phyloP scores from a whole-genome alignment of 345 rosid genomes.

The Barbarea vulgaris region DNA sequence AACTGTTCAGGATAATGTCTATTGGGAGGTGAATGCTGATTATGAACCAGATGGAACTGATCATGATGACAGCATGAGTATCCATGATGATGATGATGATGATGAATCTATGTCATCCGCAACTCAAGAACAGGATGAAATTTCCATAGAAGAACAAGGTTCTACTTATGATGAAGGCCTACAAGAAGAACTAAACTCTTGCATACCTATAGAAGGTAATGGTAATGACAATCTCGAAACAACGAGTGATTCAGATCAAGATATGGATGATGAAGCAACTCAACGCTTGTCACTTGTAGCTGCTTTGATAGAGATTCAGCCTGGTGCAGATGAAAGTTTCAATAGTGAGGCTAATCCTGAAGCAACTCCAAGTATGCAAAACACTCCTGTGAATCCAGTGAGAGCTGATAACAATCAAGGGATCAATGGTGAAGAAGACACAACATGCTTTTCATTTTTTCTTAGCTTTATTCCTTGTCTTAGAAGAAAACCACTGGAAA shows the following conservation, averaged over 20 bases:
- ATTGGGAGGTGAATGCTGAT: neutral
- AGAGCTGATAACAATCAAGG: neutral
- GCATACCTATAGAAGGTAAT: neutral
- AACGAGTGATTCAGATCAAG: neutral
- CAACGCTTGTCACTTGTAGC: neutral
- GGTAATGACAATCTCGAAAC: neutral
- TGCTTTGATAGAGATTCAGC: neutral
- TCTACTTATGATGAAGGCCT: neutral
- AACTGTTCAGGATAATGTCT: conserved; percentile 9
- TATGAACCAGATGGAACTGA: neutral
- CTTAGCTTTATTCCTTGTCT: neutral
- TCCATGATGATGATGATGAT: neutral
- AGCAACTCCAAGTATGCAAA: neutral
- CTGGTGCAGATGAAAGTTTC: neutral
- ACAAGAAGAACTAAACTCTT: neutral
- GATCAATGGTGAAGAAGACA: neutral
- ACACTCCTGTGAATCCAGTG: neutral
- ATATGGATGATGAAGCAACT: neutral
- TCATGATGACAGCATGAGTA: neutral
- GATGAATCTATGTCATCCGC: neutral
- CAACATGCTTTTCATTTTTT: neutral
- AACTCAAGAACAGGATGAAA: neutral
- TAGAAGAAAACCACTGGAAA: too few relatives aligned
- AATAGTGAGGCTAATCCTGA: neutral
- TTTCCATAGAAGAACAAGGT: too few relatives aligned